Evolutionary conservation across 805 yeast species (phyloP).

Genomic region (Starmerella bacillaris): DNA sequence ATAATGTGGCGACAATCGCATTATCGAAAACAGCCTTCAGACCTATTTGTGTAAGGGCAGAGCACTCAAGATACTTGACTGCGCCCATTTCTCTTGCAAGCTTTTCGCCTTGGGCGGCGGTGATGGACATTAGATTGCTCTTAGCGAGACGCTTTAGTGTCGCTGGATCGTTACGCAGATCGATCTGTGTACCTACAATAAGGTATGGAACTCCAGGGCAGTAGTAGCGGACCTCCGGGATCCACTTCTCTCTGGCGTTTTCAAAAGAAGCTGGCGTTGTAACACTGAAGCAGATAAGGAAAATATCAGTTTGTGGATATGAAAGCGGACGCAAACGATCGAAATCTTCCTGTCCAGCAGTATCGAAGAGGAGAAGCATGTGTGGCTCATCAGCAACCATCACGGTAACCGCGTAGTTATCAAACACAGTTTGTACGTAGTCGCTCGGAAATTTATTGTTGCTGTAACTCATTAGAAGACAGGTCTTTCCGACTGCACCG

Average conservation of each 20-base stretch:
- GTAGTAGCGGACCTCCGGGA: conserved; percentile 94
- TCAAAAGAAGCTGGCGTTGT: conserved; percentile 95
- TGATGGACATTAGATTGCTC: conserved; percentile 74
- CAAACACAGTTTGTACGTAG: conserved; percentile 96
- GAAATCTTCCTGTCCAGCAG: conserved; percentile 99
- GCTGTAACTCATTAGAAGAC: conserved; percentile 86
- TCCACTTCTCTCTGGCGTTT: conserved; percentile 96
- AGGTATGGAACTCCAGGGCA: conserved; percentile 97
- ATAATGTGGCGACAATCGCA: conserved; percentile 94
- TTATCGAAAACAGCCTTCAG: conserved; percentile 95
- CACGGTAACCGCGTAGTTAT: conserved; percentile 36
- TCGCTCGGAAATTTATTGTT: conserved; percentile 96
- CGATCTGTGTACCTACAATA: conserved; percentile 93
- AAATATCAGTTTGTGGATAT: conserved; percentile 94
- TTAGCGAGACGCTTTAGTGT: conserved; percentile 77
- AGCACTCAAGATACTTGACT: conserved; percentile 92
- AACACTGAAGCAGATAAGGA: conserved; percentile 86
- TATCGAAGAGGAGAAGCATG: conserved; percentile 91
- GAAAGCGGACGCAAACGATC: conserved; percentile 92
- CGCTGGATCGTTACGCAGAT: conserved; percentile 81
- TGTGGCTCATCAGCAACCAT: conserved; percentile 92
- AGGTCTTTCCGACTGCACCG: conserved; percentile 98
- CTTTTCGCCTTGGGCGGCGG: conserved; percentile 75
- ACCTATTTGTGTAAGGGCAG: conserved; percentile 93
- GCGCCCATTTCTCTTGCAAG: conserved; percentile 88